Evolutionary conservation across 352 stramenopile species (phyloP).

Genomic region (Pythium biforme): DNA sequence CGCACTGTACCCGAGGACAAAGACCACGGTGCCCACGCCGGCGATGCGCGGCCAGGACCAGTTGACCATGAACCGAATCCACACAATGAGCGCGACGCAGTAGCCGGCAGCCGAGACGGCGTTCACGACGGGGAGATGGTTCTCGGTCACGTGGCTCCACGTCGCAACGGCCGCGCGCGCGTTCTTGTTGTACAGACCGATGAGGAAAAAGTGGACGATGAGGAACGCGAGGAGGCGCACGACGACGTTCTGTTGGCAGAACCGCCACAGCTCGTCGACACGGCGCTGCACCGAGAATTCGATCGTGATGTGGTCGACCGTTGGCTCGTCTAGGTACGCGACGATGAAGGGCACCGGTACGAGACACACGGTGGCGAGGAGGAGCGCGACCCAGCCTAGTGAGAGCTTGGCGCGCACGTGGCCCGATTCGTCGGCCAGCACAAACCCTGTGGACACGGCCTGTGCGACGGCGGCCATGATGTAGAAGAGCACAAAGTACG

Average conservation of each 20-base stretch:
- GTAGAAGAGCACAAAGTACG: conserved; percentile 19
- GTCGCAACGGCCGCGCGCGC: conserved; percentile 1
- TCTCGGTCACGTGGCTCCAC: neutral
- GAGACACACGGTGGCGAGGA: conserved; percentile 25
- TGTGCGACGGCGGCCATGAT: neutral
- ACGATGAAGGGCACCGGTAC: conserved; percentile 37
- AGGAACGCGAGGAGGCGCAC: conserved; percentile 30
- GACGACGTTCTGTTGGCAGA: conserved; percentile 49
- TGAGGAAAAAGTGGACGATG: conserved; percentile 40
- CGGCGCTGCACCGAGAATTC: conserved; percentile 29
- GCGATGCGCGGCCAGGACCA: conserved; percentile 17
- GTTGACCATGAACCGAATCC: conserved; percentile 20
- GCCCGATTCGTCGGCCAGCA: conserved; percentile 11
- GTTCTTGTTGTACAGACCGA: conserved; percentile 8
- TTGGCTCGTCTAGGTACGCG: conserved; percentile 39
- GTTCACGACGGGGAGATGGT: neutral
- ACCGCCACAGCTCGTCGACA: conserved; percentile 43
- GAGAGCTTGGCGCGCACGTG: conserved; percentile 25
- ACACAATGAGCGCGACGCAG: conserved; percentile 9
- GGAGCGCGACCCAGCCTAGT: conserved; percentile 20
- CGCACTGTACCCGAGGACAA: conserved; percentile 18
- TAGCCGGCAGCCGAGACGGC: neutral
- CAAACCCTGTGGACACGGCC: neutral
- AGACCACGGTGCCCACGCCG: conserved; percentile 5
- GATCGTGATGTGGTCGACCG: neutral